Evolutionary conservation across 257 asterid genomes (phyloP), one percentile per base, ranked within the genome.

Genomic region (Solanum okadae): DNA sequence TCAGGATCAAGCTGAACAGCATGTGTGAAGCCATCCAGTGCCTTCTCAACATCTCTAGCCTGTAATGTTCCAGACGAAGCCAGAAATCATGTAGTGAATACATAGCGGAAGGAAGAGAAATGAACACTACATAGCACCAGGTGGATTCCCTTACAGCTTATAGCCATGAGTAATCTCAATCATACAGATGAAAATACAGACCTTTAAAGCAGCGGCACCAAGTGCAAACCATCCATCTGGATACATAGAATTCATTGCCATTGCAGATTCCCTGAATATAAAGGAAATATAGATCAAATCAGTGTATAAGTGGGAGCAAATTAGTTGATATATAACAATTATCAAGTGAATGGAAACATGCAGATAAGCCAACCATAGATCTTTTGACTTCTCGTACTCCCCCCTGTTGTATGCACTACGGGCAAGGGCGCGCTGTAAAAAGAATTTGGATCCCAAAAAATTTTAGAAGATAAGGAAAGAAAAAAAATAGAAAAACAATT

Each of bases 151-250:
- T 49, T 49, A 46, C 70, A 49, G 20, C 70, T 49, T 49, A 49
- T 31, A 29, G 42, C 44, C 86, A 82, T 49, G 70, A 82, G 44
- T 49, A 25, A 5, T 49, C 29, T 29, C 35, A 52, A 29, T 52
- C 86, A 82, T 49, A 49, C 29, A 49, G 56, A 49, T 11, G 23
- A 29, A 82, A 72, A 70, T 18, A 38, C 27, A 22, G 6, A 89
- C 91, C 93, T 97, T 97, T 87, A 97, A 91, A 86, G 98, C 95
- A 89, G 99, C 98, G 49, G 98, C 96, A 78, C 99, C 99, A 75
- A 97, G 93, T 33, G 98, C 98, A 91, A 97, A 97, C 99, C 99
- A 97, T 89, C 99, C 99, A 90, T 95, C 96, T 42, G 95, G 97
- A 92, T 97, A 87, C 90, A 96, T 67, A 88, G 99, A 94, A 89